Evolutionary conservation across 306 rosid genomes (phyloP).

Genomic region (Styphnolobium japonicum): DNA sequence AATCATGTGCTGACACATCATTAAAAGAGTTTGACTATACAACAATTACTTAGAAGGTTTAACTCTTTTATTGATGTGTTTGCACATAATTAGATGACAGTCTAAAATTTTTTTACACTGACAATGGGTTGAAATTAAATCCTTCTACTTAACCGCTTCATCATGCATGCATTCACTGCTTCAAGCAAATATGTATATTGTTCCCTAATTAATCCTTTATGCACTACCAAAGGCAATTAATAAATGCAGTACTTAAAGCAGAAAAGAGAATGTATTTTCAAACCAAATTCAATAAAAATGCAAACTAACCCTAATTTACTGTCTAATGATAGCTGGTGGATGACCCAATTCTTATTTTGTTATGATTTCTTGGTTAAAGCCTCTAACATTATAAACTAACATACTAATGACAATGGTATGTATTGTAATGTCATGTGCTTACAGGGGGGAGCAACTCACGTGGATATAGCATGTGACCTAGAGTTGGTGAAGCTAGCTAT

Average conservation of each 20-base stretch:
- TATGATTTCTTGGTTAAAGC: neutral
- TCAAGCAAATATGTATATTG: neutral
- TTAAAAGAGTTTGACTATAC: too few relatives aligned
- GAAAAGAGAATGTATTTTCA: neutral
- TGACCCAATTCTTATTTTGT: neutral
- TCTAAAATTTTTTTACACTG: too few relatives aligned
- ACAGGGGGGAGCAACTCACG: constrained; percentile 96
- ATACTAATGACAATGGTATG: constrained; percentile 1
- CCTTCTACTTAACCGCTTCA: neutral
- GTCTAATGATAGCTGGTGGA: neutral
- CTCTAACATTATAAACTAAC: neutral
- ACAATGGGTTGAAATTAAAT: too few relatives aligned
- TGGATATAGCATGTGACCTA: constrained; percentile 95
- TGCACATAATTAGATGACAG: too few relatives aligned
- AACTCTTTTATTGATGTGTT: too few relatives aligned
- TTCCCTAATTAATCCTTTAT: neutral
- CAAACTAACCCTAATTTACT: too few relatives aligned
- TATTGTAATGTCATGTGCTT: neutral
- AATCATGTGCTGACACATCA: too few relatives aligned
- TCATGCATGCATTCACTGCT: neutral
- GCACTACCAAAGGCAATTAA: neutral
- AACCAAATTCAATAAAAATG: neutral
- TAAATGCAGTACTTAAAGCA: neutral
- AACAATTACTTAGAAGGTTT: too few relatives aligned
- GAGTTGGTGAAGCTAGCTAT: constrained; percentile 87